Base-by-base conservation (phyloP, 1,284 basidiomycete genomes). In the Violaceomyces palustris region DNA sequence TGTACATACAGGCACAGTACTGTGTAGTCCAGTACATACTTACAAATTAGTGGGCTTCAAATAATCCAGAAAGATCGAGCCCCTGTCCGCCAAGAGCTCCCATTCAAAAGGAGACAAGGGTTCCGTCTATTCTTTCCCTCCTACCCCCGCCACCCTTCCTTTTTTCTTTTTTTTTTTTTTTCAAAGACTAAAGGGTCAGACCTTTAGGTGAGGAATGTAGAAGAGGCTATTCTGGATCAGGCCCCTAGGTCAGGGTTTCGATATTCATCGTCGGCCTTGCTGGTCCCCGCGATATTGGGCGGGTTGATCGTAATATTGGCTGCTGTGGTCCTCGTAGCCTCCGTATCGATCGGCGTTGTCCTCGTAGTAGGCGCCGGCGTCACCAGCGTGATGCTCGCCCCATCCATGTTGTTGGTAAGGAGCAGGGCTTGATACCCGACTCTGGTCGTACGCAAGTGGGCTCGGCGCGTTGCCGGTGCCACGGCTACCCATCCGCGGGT, bases 331-430 rank as follows among this genome's bases (percentile, higher is more conserved):
- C 19, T 58, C 50, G 42, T 54, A 50, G n/a, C 46, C 41, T 21
- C 39, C 42, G 24, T 61, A 64, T 25, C 57, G 50, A 38, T 45
- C 46, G n/a, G 56, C 33, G 41, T 56, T 55, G 42, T 64, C 51
- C 22, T 56, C 53, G 46, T 67, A 67, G 36, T 67, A 59, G 9
- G 64, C 64, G 18, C 64, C 64, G 8, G 61, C 62, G 30, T 67
- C 64, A 14, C 64, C 64, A 7, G 55, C 53, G 35, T 63, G 59
- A 48, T 67, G 57, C 38, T 67, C 64, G 22, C 61, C 64, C 64
- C 64, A 67, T 7, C 64, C 64, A 31, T 66, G 63, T 17, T 35
- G 32, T 39, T 53, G 50, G 35, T 61, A 58, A 25, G 36, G 33
- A 6, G 35, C 50, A 35, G 23, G 39, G 35, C 24, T 35, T 22